These are phyloP conservation scores for Meyerozyma sp. DNA, from an alignment of 1,139 yeast species.

Conservation along the genomic window DNA sequence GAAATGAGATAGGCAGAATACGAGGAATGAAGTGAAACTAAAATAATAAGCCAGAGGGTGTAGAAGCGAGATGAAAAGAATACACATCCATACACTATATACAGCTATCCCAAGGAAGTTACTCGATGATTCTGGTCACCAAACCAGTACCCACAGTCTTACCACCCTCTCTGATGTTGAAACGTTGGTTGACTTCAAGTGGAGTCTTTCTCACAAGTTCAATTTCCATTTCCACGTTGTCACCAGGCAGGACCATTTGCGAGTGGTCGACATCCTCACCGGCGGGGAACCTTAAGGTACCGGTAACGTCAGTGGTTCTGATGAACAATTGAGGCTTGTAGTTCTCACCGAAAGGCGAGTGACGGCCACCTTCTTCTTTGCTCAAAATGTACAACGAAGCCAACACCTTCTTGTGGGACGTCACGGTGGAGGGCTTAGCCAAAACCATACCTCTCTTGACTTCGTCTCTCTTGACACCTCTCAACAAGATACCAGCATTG, in stretches of 20 bases:
- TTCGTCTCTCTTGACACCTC: slow-evolving; percentile 98
- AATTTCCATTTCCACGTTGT: slow-evolving; percentile 94
- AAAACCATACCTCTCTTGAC: slow-evolving; percentile 96
- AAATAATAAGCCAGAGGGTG: too few relatives aligned
- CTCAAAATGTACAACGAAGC: slow-evolving; percentile 90
- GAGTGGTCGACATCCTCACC: slow-evolving; percentile 78
- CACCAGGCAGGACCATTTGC: slow-evolving; percentile 95
- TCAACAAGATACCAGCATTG: slow-evolving; percentile 93
- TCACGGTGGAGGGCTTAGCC: slow-evolving; percentile 87
- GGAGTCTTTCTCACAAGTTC: slow-evolving; percentile 91
- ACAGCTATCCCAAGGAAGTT: slow-evolving; percentile 11
- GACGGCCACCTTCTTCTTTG: slow-evolving; percentile 99
- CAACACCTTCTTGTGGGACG: slow-evolving; percentile 90
- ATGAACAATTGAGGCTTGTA: slow-evolving; percentile 97
- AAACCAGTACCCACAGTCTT: slow-evolving; percentile 98
- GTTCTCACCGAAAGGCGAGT: slow-evolving; percentile 93
- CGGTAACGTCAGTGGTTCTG: slow-evolving; percentile 95
- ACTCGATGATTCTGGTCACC: slow-evolving; percentile 88
- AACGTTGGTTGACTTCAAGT: slow-evolving; percentile 93
- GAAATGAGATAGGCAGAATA: slow-evolving; percentile 7
- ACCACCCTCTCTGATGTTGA: slow-evolving; percentile 99
- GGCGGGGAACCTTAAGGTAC: slow-evolving; percentile 85
- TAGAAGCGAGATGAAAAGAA: neutral
- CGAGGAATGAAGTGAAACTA: slow-evolving; percentile 11
- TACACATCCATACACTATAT: slow-evolving; percentile 3